Evolutionary conservation across 75 land plant genomes (phyloP), one percentile per base, ranked within the genome.

Genomic region (Sequoiadendron giganteum): DNA sequence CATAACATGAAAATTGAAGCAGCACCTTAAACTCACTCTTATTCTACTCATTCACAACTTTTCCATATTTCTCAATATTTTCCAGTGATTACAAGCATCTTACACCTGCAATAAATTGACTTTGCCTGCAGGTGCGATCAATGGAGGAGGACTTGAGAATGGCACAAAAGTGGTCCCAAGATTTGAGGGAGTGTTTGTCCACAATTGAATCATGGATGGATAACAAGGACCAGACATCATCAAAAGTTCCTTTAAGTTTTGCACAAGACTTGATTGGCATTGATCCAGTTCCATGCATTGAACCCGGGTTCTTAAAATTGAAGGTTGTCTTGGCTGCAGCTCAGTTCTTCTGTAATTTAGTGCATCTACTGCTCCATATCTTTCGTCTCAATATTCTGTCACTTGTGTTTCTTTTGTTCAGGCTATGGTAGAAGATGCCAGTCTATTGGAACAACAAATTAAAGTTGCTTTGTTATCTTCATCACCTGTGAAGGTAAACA

Each of bases 121-220:
- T 87, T 58, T 83, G 25, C 56, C 30, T 48, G 38, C 75, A 97
- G 99, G 93, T 98, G 15, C 90, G 99, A 28, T 79, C 87, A 52
- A 84, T 95, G 86, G 91, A 65, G 80, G 90, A 85, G 30, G 91
- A 86, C 19, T 87, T 98, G 90, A 56, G 68, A 85, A 87, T 90
- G 38, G 94, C 93, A 72, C 89, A 89, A 55, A 92, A 93, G 77
- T 98, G 99, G 99, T 94, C 95, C 13, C 83, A 90, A 61, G 87
- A 88, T 85, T 93, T 97, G 36, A 89, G 86, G 49, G 88, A 86
- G 19, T 95, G 91, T 85, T 84, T 94, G 83, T 85, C 81, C 25
- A 90, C 78, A 73, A 45, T 93, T 75, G 89, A 93, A n/a, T 77
- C 28, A 32, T 93, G 91, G 89, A 80, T 88, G 75, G 36, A 77